Conservation (phyloP, 2,329 filamentous ascomycete genomes). For the Colletotrichum tanaceti region DNA sequence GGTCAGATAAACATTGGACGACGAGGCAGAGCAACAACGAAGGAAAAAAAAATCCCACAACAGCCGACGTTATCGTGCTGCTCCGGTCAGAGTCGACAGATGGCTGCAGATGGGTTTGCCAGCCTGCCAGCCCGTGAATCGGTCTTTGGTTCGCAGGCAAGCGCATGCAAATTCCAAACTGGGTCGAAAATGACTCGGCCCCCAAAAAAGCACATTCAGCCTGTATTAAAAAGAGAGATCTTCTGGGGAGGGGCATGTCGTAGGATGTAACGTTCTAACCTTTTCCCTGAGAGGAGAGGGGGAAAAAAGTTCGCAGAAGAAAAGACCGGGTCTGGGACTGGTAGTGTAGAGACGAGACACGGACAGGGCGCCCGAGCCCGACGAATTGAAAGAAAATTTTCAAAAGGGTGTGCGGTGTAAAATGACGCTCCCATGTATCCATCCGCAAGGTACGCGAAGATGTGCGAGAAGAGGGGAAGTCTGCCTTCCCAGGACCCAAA, state of each 20-base stretch:
- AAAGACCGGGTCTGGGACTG: not conserved
- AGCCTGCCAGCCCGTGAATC: not conserved
- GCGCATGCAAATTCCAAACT: slow-evolving; percentile 15
- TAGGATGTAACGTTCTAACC: slow-evolving; percentile 18
- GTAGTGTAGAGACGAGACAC: not conserved
- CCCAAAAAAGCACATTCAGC: not conserved
- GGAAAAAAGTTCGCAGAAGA: not conserved
- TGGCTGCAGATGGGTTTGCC: not conserved
- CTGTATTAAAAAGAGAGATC: not conserved
- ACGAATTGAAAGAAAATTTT: slow-evolving; percentile 17
- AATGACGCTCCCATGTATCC: slow-evolving; percentile 1
- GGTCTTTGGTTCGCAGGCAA: not conserved
- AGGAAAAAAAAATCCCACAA: not conserved
- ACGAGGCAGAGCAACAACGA: slow-evolving; percentile 11
- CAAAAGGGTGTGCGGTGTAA: slow-evolving; percentile 12
- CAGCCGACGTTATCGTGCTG: not conserved
- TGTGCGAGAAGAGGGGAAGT: not conserved
- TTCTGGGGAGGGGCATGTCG: slow-evolving; percentile 9
- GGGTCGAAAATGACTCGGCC: slow-evolving; percentile 31
- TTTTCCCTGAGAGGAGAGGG: not conserved
- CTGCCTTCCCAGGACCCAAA: not conserved
- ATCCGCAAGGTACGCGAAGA: not conserved
- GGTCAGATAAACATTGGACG: slow-evolving; percentile 38
- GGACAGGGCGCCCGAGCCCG: slow-evolving; percentile 10
- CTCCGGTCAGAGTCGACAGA: slow-evolving; percentile 7